Base-by-base conservation (phyloP, 768 basidiomycete species). In the Lentinula raphanica region DNA sequence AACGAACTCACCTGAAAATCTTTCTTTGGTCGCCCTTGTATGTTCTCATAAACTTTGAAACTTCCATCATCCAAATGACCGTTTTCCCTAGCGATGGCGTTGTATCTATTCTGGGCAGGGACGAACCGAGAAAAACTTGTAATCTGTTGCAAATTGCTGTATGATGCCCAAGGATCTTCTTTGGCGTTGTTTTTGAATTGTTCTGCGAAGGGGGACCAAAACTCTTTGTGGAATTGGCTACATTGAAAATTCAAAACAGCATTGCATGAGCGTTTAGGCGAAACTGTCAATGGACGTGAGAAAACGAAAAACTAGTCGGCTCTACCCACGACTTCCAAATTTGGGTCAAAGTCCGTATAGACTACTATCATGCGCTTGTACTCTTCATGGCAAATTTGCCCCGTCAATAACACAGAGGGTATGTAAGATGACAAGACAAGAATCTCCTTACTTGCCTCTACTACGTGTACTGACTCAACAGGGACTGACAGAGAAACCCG, bases 11-110 rank as follows among this genome's bases (percentile, higher is more conserved):
- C 28, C 46, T 49, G 49, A 35, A 35, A 50, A 31, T 54, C 53
- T 36, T 21, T 39, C 53, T 54, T 54, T 54, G 53, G 53, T 40
- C 40, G 38, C 28, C 40, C 53, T 54, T 54, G 53, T 54, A 54
- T 9, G 38, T 39, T 27, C 50, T 35, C 50, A 53, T 53, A 25
- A 36, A 53, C 36, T 39, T 53, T 53, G 31, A 3, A 13, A 31
- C 19, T 53, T 9, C 32, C 46, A 31, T 49, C 27, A 31, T 49
- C 21, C 49, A 35, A 50, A 35, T 50, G 49, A 50, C 32, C 49
- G 0, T 13, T 50, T 50, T 50, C 29, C 49, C 23, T 50, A 50
- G 19, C 49, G 21, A 50, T 35, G 49, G 28, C 49, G 49, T 50
- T 50, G 29, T 50, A 50, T 29, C 29, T 21, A 17, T 50, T 50